Evolutionary conservation across 257 asterid species (phyloP).

Genomic region (Primulina eburnea): DNA sequence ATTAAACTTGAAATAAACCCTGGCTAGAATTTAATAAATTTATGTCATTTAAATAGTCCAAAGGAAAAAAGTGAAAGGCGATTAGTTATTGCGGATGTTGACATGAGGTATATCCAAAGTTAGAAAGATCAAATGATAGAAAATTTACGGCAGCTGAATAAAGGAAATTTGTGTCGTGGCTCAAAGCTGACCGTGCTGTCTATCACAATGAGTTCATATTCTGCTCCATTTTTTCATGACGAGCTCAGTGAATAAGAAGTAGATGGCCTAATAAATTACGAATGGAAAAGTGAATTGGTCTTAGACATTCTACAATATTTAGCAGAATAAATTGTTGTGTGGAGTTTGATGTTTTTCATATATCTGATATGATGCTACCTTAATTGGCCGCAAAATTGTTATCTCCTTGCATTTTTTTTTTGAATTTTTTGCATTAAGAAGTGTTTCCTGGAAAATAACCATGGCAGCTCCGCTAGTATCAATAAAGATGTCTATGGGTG

Average conservation of each 20-base stretch:
- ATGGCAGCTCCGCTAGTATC: constrained; percentile 9
- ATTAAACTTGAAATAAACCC: no score
- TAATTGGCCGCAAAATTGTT: not conserved
- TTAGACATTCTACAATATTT: constrained; percentile 12
- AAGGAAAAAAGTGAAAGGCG: no score
- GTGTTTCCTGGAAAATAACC: not conserved
- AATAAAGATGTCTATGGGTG: constrained; percentile 7
- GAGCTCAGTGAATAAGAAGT: no score
- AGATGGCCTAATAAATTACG: not conserved
- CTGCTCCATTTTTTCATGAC: no score
- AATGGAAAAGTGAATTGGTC: not conserved
- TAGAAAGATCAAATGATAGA: no score
- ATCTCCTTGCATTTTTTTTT: constrained; percentile 15
- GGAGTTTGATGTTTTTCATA: constrained; percentile 10
- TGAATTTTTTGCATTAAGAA: constrained; percentile 4
- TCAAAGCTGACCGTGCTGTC: no score
- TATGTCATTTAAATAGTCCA: no score
- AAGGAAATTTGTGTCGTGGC: no score
- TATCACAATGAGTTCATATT: no score
- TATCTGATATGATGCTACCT: constrained; percentile 15
- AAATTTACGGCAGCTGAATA: no score
- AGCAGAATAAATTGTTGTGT: constrained; percentile 13
- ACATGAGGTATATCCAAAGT: no score
- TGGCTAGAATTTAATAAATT: no score
- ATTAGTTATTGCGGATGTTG: not conserved